Conservation (phyloP, 192 early-diverging fungal genomes). For the Linnemannia schmuckeri region DNA sequence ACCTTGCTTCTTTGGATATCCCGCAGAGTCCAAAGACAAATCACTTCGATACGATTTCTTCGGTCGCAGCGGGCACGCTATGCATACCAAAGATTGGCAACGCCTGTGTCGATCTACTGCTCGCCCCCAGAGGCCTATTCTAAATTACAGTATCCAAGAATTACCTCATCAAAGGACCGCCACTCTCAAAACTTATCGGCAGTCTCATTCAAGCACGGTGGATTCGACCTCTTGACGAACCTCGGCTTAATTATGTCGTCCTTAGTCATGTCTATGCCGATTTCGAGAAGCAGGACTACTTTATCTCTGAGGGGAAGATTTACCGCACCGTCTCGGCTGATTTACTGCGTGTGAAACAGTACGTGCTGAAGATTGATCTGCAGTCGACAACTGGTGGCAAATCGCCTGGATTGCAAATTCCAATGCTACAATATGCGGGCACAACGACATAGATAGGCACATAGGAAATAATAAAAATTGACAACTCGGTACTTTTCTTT, state of each 20-base stretch:
- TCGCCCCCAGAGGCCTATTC: conserved; percentile 11
- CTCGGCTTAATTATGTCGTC: conserved; percentile 35
- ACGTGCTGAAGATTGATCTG: conserved; percentile 29
- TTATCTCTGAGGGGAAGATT: conserved; percentile 8
- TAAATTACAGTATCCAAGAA: conserved; percentile 20
- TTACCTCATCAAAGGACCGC: conserved; percentile 28
- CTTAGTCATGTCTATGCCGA: conserved; percentile 25
- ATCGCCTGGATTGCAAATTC: conserved; percentile 6
- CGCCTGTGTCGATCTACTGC: conserved; percentile 25
- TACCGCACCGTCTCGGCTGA: not conserved
- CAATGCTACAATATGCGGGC: too few species aligned
- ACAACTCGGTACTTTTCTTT: too few species aligned
- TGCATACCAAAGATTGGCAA: conserved; percentile 32
- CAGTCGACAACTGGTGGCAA: conserved; percentile 13
- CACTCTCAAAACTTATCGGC: conserved; percentile 24
- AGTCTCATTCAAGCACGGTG: conserved; percentile 14
- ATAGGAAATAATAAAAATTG: too few species aligned
- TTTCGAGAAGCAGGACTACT: conserved; percentile 30
- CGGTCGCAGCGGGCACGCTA: not conserved
- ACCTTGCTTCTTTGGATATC: not conserved
- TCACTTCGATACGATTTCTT: not conserved
- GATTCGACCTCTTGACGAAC: conserved; percentile 1
- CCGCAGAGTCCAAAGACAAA: not conserved
- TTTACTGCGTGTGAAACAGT: conserved; percentile 15
- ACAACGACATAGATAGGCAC: too few species aligned